Percentiles rank a stretch among this genome's conserved stretches.
Evolutionary conservation across 306 rosid species (phyloP).

Genomic region (Cucurbita pepo): DNA sequence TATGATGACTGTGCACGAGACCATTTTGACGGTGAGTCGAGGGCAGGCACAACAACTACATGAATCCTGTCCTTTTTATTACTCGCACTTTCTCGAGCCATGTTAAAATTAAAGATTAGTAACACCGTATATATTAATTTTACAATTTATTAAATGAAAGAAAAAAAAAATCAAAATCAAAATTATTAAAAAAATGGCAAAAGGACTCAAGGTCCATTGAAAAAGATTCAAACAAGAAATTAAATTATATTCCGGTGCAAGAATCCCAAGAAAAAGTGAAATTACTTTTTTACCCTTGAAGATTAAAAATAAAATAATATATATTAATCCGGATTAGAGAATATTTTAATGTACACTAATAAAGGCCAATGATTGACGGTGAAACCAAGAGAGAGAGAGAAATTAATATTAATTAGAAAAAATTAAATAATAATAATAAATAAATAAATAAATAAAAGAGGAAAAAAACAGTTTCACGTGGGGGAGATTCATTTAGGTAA

Average conservation of each 20-base stretch:
- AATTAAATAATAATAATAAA: background rate
- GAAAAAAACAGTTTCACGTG: slow-evolving; percentile 33
- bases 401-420: background rate
- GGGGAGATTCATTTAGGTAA: slow-evolving; percentile 39
- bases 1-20: too few species aligned
- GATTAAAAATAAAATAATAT: background rate
- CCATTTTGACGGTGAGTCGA: too few species aligned
- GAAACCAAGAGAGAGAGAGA: background rate
- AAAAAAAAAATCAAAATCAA: background rate
- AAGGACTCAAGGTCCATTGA: too few species aligned
- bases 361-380: background rate
- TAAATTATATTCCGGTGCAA: too few species aligned
- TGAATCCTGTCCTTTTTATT: too few species aligned
- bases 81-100: too few species aligned
- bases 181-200: background rate
- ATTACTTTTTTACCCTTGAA: background rate
- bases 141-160: too few species aligned
- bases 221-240: background rate
- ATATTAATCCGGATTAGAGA: background rate
- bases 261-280: background rate
- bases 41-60: too few species aligned
- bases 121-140: too few species aligned
- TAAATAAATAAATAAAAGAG: too few species aligned
- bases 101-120: too few species aligned
- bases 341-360: background rate